Conservation (phyloP, 345 rosid species). For the Eucalyptus brandiana region DNA sequence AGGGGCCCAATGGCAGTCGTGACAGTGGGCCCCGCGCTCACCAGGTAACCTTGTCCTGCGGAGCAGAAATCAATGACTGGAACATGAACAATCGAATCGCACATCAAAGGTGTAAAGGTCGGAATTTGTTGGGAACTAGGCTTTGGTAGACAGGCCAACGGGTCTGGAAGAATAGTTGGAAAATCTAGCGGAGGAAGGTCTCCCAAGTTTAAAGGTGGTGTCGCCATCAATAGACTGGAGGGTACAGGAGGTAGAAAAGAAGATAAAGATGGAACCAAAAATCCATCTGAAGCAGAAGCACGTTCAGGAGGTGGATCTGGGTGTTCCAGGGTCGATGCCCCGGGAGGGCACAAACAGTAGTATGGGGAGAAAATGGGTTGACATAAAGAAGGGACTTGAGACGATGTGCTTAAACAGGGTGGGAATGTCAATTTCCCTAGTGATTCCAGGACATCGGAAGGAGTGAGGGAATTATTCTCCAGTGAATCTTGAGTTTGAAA, state of each 20-base stretch:
- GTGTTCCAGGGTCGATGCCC: constrained; percentile 29
- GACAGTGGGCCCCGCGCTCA: constrained; percentile 68
- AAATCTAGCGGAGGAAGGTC: constrained; percentile 12
- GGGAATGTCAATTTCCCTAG: constrained; percentile 22
- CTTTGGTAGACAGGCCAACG: background rate
- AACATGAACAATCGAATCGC: constrained; percentile 89
- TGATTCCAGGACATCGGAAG: constrained; percentile 22
- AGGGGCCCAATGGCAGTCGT: constrained; percentile 55
- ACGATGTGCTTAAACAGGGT: constrained; percentile 6
- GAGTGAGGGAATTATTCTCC: constrained; percentile 2
- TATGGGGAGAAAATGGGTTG: constrained; percentile 65
- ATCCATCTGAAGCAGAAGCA: constrained; percentile 28
- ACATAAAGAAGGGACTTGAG: constrained; percentile 21
- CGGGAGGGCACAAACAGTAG: constrained; percentile 89
- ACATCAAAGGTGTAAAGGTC: constrained; percentile 74
- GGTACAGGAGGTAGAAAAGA: constrained; percentile 46
- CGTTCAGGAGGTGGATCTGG: constrained; percentile 17
- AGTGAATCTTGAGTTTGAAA: constrained; percentile 2
- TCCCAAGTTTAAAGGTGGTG: constrained; percentile 34
- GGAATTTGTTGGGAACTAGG: constrained; percentile 46
- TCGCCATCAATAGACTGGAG: constrained; percentile 36
- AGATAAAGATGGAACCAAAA: constrained; percentile 33
- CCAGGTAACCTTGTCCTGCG: constrained; percentile 89
- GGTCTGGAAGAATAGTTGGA: background rate
- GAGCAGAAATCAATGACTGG: constrained; percentile 91